phyloP scores from a whole-genome alignment of 306 rosid genomes.

The Vicia villosa region DNA sequence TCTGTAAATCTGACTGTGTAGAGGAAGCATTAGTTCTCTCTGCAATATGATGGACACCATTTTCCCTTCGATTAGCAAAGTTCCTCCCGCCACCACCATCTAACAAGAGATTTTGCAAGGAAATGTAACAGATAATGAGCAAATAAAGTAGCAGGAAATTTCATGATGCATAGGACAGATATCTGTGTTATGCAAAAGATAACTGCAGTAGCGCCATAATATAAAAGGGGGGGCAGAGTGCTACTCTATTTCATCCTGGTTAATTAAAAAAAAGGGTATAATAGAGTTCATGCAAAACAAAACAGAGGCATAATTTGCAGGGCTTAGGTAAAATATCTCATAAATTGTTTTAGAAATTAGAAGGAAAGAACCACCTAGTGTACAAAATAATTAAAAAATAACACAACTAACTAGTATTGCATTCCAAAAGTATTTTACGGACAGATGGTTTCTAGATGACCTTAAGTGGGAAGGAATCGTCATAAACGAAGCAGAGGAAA shows the following conservation, averaged over 20 bases:
- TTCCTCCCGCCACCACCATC: constrained; percentile 65
- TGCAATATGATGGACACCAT: constrained; percentile 49
- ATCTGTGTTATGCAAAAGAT: constrained; percentile 18
- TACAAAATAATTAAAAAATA: background rate
- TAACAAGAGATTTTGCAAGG: constrained; percentile 43
- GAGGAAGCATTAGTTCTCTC: constrained; percentile 52
- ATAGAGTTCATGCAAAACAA: constrained; percentile 20
- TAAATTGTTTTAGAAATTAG: background rate
- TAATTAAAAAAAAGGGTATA: constrained; percentile 12
- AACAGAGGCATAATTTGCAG: constrained; percentile 5
- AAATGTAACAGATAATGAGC: constrained; percentile 11
- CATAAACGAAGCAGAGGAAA: constrained; percentile 17
- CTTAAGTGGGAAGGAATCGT: constrained; percentile 18
- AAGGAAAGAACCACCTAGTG: background rate
- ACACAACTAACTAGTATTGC: constrained; percentile 17
- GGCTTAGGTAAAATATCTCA: constrained; percentile 6
- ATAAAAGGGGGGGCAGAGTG: constrained; percentile 1
- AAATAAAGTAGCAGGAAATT: constrained; percentile 13
- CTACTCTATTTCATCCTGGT: background rate
- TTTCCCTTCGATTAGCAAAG: constrained; percentile 54
- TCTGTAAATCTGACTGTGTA: constrained; percentile 43
- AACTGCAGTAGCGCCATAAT: constrained; percentile 9
- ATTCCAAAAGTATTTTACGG: background rate
- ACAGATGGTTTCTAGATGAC: constrained; percentile 21
- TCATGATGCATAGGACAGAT: background rate